Percentiles rank a stretch among this genome's conserved stretches.
Evolutionary conservation across 176 grass and related monocot species (phyloP).

Genomic region (Oryza longistaminata): DNA sequence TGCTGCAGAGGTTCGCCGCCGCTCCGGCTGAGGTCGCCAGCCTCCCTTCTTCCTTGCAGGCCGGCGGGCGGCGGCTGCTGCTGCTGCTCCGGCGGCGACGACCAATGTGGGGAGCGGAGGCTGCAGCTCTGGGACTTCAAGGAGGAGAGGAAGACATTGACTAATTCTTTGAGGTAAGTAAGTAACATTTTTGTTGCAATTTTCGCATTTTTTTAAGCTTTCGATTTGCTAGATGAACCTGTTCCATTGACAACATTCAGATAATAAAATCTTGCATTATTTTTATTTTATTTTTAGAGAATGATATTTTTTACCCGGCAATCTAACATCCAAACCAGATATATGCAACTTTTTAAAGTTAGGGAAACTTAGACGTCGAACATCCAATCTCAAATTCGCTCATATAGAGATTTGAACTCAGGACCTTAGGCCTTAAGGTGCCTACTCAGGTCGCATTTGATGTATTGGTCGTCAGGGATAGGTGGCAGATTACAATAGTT

Average conservation of each 20-base stretch:
- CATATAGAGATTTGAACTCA: no score
- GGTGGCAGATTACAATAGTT: background rate
- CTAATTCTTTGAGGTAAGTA: no score
- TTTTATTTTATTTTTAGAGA: no score
- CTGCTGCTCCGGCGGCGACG: slow-evolving; percentile 12
- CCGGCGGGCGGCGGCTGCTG: background rate
- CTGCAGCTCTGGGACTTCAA: slow-evolving; percentile 64
- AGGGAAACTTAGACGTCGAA: no score
- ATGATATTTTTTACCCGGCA: no score
- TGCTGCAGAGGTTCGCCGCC: slow-evolving; percentile 49
- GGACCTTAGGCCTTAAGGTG: no score
- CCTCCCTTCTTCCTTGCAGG: slow-evolving; percentile 48
- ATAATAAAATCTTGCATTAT: background rate
- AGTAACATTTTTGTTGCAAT: background rate
- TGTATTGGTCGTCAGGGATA: background rate
- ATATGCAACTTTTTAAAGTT: no score
- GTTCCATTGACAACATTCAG: background rate
- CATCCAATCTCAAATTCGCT: no score
- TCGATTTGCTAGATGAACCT: background rate
- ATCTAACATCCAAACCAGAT: no score
- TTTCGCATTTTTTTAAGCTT: background rate
- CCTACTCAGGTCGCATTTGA: background rate
- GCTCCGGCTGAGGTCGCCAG: slow-evolving; percentile 29
- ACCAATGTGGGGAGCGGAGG: slow-evolving; percentile 15
- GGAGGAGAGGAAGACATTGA: slow-evolving; percentile 41